A percentile compares a stretch with the other conserved stretches of the same genome.
Evolutionary conservation across 2,329 filamentous ascomycete species (phyloP).

Genomic region (Cercospora sojina): DNA sequence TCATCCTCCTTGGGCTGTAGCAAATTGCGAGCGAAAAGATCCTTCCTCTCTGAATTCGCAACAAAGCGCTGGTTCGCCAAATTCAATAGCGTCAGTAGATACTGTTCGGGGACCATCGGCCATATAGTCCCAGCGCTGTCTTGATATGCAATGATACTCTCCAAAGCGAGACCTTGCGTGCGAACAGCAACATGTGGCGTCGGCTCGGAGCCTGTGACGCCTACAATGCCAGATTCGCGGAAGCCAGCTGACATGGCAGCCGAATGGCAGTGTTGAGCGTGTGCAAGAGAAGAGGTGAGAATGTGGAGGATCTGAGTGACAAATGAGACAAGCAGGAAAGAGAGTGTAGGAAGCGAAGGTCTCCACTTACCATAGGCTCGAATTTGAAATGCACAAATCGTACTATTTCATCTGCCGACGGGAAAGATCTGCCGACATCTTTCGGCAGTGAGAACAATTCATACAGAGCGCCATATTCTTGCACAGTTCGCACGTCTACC

Average conservation of each 20-base stretch:
- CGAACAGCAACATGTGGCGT: conserved; percentile 82
- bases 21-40: conserved; percentile 60
- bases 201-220: conserved; percentile 22
- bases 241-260: conserved; percentile 81
- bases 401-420: conserved; percentile 8
- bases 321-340: background rate
- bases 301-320: conserved; percentile 76
- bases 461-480: conserved; percentile 20
- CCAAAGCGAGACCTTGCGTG: conserved; percentile 76
- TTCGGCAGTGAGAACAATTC: conserved; percentile 24
- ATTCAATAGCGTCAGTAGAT: conserved; percentile 64
- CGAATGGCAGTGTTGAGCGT: conserved; percentile 73
- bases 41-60: conserved; percentile 67
- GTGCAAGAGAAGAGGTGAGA: conserved; percentile 68
- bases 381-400: conserved; percentile 80
- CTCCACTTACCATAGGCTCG: conserved; percentile 77
- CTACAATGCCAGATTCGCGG: conserved; percentile 75
- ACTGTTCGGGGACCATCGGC: conserved; percentile 62
- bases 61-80: conserved; percentile 74
- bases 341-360: background rate
- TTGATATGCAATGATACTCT: conserved; percentile 70
- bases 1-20: conserved; percentile 25
- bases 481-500: conserved; percentile 41
- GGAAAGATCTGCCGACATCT: background rate
- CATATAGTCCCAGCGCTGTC: conserved; percentile 44